These are phyloP conservation scores for Gorgonomyces haynaldii DNA, from an alignment of 192 early-diverging fungal genomes.

Conservation along the genomic window DNA sequence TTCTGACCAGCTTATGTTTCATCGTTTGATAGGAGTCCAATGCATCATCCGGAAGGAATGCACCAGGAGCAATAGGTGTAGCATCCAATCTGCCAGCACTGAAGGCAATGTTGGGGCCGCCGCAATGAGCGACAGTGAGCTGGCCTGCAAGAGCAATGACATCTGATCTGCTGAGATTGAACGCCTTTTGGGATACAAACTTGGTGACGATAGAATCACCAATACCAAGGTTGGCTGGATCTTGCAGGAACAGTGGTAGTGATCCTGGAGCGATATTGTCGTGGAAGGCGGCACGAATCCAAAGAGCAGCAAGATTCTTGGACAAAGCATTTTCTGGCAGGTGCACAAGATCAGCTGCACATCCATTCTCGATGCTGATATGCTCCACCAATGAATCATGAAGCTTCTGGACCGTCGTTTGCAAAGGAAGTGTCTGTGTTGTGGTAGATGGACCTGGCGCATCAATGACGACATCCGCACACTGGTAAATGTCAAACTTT, in stretches of 20 bases:
- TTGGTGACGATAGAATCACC: not conserved
- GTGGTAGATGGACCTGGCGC: not conserved
- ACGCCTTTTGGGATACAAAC: not conserved
- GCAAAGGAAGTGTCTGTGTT: not conserved
- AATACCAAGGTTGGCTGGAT: not conserved
- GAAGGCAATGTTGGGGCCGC: conserved; percentile 16
- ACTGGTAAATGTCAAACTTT: not conserved
- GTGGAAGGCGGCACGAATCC: conserved; percentile 26
- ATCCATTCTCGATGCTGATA: not conserved
- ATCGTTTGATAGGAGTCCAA: not conserved
- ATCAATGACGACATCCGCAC: not conserved
- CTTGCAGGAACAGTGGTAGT: not conserved
- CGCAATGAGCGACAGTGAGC: conserved; percentile 17
- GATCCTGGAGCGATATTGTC: conserved; percentile 5
- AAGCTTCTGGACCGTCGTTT: not conserved
- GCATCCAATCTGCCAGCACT: conserved; percentile 7
- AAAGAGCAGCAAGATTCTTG: conserved; percentile 21
- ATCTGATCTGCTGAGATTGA: conserved; percentile 10
- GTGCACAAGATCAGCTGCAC: not conserved
- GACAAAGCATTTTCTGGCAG: conserved; percentile 10
- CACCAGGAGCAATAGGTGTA: not conserved
- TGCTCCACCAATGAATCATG: not conserved
- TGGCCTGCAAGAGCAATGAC: conserved; percentile 20
- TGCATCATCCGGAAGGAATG: not conserved
- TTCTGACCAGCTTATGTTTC: not conserved